Evolutionary conservation across 352 stramenopile genomes (phyloP), one percentile per base, ranked within the genome.

Genomic region (Globisporangium echinulatum): DNA sequence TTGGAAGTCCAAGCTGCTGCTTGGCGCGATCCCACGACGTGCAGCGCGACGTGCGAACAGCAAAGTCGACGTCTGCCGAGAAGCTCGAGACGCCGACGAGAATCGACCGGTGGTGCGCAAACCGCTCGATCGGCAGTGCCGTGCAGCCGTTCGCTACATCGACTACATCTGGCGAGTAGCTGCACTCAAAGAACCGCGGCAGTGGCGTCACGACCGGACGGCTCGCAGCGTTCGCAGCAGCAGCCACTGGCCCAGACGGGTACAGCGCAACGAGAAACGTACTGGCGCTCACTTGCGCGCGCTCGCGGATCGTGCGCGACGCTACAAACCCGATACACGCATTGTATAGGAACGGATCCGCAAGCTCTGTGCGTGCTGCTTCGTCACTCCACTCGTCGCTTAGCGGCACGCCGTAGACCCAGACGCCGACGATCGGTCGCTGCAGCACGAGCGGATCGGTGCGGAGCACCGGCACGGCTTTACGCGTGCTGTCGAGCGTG

Each of bases 241-340:
- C 40, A 44, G 40, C 40, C 40, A 3, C 25, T 33, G 15, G 58
- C 1, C 19, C 37, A 19, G 59, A 56, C 52, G 74, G 66, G 61
- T 89, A 92, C 3, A 91, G 40, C 44, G 77, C 79, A 15, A 92
- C 72, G 4, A 92, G 69, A 50, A 92, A 90, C 8, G 79, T 88
- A 8, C 77, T 79, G 9, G 62, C 68, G 36, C 75, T 64, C 5
- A 85, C 70, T 1, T 75, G 64, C 7, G 75, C 81, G 15, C 70
- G 75, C 55, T 92, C 83, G 56, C 83, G 86, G 58, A 90, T 76
- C 25, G 67, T 59, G 17, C 69, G 66, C 0, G 81, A 83, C 40
- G 62, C 68, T 3, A 90, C 43, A 53, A 80, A 92, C 2, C 69
- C 55, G 51, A 90, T 60, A 25, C 80, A 90, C 13, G 72, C 59